Evolutionary conservation across 208 protist species (phyloP).

Genomic region (Acanthamoeba triangularis): DNA sequence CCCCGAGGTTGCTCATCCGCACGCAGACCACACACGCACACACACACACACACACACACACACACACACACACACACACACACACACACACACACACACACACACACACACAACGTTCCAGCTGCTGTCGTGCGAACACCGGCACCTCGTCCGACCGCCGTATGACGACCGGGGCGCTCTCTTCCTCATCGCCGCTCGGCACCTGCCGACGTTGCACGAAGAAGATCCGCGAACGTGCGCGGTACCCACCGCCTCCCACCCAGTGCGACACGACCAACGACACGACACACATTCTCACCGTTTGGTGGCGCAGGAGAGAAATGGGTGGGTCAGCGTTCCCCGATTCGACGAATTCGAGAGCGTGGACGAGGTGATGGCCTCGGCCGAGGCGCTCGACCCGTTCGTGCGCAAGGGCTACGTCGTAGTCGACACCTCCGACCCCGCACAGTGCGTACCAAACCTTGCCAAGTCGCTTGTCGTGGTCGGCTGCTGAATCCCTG

Average conservation of each 20-base stretch:
- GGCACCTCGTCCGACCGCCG: neutral
- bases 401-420: constrained; percentile 30
- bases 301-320: neutral
- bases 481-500: neutral
- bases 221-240: neutral
- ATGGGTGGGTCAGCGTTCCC: neutral
- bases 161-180: neutral
- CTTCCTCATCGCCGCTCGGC: neutral
- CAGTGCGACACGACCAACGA: neutral
- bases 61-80: neutral
- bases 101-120: constrained; percentile 12
- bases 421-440: neutral
- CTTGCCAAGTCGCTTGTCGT: neutral
- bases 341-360: neutral
- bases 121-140: constrained; percentile 4
- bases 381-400: neutral
- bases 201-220: neutral
- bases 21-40: no score
- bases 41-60: no score
- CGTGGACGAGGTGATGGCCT: neutral
- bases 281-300: neutral
- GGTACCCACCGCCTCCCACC: neutral
- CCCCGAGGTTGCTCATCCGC: neutral
- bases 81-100: neutral
- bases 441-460: neutral